Evolutionary conservation across 495 filamentous ascomycete species (phyloP).

Genomic region (Penicillium ochrochloron): DNA sequence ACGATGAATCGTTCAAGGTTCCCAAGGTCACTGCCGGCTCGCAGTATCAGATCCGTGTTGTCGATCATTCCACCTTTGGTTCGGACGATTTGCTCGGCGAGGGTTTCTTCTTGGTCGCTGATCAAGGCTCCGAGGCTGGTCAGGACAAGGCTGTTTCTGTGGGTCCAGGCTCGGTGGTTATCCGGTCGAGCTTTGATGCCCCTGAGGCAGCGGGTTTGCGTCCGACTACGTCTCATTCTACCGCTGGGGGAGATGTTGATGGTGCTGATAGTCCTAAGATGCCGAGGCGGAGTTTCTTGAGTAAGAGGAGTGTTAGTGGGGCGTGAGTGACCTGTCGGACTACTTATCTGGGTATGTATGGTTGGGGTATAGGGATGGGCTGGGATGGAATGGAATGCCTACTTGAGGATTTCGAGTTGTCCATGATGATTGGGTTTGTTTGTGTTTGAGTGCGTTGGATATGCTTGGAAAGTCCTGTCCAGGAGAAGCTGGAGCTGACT

Average conservation of each 20-base stretch:
- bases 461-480: background rate
- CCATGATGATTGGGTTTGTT: background rate
- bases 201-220: constrained; percentile 30
- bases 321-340: constrained; percentile 21
- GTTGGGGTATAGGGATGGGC: background rate
- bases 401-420: too few species aligned
- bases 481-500: too few species aligned
- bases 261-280: constrained; percentile 61
- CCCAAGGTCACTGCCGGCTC: constrained; percentile 75
- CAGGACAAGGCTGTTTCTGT: constrained; percentile 74
- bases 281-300: constrained; percentile 57
- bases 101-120: constrained; percentile 84
- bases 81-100: constrained; percentile 83
- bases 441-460: background rate
- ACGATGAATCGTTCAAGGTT: constrained; percentile 78
- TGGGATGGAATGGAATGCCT: background rate
- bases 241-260: constrained; percentile 35
- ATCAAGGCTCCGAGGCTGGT: constrained; percentile 65
- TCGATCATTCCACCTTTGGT: constrained; percentile 80
- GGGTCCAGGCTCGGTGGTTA: constrained; percentile 68
- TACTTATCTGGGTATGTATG: too few species aligned
- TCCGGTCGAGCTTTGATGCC: constrained; percentile 66
- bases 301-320: constrained; percentile 58
- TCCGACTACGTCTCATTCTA: constrained; percentile 47
- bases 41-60: constrained; percentile 83